Percentiles rank a stretch among this genome's conserved stretches.
These are phyloP conservation scores for Aspergillus indologenus DNA, from an alignment of 495 filamentous ascomycete genomes.

Conservation along the genomic window DNA sequence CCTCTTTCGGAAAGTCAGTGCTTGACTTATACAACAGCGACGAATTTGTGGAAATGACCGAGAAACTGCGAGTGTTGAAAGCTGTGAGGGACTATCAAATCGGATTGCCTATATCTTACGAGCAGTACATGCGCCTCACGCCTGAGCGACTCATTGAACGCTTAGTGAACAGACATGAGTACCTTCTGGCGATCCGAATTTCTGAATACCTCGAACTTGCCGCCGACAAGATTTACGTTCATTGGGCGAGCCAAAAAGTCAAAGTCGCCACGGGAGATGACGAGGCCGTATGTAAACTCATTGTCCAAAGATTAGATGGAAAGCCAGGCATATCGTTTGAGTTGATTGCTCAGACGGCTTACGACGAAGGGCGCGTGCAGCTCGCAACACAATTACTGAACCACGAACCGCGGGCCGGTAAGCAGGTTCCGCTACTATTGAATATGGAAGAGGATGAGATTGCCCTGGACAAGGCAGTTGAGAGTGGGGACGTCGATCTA, in stretches of 20 bases:
- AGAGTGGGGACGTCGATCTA: slow-evolving; percentile 91
- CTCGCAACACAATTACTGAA: slow-evolving; percentile 89
- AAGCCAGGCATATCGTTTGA: slow-evolving; percentile 95
- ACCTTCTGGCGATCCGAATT: slow-evolving; percentile 85
- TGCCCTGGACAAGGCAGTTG: slow-evolving; percentile 94
- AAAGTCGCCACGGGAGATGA: slow-evolving; percentile 80
- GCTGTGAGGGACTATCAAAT: slow-evolving; percentile 88
- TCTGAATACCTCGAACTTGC: slow-evolving; percentile 84
- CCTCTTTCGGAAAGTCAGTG: slow-evolving; percentile 95
- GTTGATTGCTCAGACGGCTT: slow-evolving; percentile 87
- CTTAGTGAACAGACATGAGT: slow-evolving; percentile 84
- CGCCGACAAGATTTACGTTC: slow-evolving; percentile 86
- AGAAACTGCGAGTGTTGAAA: slow-evolving; percentile 87
- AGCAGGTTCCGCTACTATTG: slow-evolving; percentile 90
- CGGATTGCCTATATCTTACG: slow-evolving; percentile 86
- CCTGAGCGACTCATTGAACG: slow-evolving; percentile 83
- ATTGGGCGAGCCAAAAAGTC: slow-evolving; percentile 96
- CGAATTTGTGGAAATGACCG: slow-evolving; percentile 98
- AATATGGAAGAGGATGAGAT: slow-evolving; percentile 96
- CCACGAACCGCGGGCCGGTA: slow-evolving; percentile 87
- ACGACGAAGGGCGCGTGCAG: slow-evolving; percentile 84
- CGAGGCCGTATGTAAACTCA: slow-evolving; percentile 78
- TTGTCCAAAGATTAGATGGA: slow-evolving; percentile 80
- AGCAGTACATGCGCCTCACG: slow-evolving; percentile 83
- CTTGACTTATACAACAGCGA: slow-evolving; percentile 95